Conservation (phyloP, 164 flowering plant species). For the Chimonanthus praecox region DNA sequence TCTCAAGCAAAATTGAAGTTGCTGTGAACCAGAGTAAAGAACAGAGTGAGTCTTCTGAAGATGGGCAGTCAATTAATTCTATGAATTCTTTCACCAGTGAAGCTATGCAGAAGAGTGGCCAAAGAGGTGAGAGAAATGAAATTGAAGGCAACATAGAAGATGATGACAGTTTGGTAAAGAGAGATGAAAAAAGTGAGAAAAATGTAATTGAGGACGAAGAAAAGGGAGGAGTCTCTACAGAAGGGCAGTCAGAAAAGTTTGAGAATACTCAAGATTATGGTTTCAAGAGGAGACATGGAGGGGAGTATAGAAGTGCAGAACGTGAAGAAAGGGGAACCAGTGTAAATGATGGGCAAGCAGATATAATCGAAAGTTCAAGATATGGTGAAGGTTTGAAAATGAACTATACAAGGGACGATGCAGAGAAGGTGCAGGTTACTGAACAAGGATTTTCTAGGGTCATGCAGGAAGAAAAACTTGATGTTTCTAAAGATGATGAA, state of each 20-base stretch:
- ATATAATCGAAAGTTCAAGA: not conserved
- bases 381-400: not conserved
- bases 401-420: not conserved
- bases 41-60: not conserved
- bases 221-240: not conserved
- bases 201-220: slow-evolving; percentile 9
- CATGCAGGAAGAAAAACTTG: not conserved
- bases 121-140: slow-evolving; percentile 5
- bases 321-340: slow-evolving; percentile 7
- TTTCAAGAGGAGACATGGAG: not conserved
- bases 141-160: not conserved
- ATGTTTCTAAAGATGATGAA: slow-evolving; percentile 8
- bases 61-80: not conserved
- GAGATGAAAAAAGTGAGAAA: not conserved
- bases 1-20: not conserved
- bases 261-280: not conserved
- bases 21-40: not conserved
- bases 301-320: not conserved
- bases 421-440: not conserved
- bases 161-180: slow-evolving; percentile 9
- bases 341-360: not conserved
- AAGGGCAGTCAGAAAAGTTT: not conserved
- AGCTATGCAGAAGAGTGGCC: not conserved
- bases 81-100: slow-evolving; percentile 3
- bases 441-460: not conserved